Percentiles rank a stretch among this genome's conserved stretches.
Evolutionary conservation across 2,329 filamentous ascomycete genomes (phyloP).

Genomic region (Claviceps citrina): DNA sequence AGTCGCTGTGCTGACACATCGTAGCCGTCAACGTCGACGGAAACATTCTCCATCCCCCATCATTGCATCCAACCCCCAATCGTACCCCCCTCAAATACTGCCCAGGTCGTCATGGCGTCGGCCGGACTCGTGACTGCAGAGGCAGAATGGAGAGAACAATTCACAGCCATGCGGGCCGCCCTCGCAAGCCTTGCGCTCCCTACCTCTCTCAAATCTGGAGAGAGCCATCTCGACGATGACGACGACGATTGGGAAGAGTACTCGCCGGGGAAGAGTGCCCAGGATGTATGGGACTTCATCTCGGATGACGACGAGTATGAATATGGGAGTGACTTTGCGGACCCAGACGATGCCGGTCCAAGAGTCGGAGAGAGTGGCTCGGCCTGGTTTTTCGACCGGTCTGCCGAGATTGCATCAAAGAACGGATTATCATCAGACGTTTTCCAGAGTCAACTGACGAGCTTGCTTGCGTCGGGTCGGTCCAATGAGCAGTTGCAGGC

Average conservation of each 20-base stretch:
- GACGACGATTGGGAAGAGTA: conserved; percentile 48
- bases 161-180: conserved; percentile 72
- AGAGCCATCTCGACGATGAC: conserved; percentile 44
- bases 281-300: conserved; percentile 89
- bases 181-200: conserved; percentile 55
- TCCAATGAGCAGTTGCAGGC: conserved; percentile 83
- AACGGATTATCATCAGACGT: conserved; percentile 52
- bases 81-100: not conserved
- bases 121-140: conserved; percentile 26
- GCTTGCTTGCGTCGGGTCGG: conserved; percentile 51
- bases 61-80: not conserved
- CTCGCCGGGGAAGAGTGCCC: conserved; percentile 45
- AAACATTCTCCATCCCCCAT: not conserved
- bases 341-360: conserved; percentile 32
- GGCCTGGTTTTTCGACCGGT: conserved; percentile 59
- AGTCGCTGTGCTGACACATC: not conserved
- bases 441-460: conserved; percentile 63
- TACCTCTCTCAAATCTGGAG: conserved; percentile 23
- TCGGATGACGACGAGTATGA: conserved; percentile 56
- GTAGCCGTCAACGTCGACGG: not conserved
- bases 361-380: conserved; percentile 27
- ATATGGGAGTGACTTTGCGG: conserved; percentile 49
- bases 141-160: conserved; percentile 68
- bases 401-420: conserved; percentile 48
- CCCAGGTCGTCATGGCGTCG: conserved; percentile 18